phyloP scores from a whole-genome alignment of 257 asterid genomes.

The Solanum clarkiae region DNA sequence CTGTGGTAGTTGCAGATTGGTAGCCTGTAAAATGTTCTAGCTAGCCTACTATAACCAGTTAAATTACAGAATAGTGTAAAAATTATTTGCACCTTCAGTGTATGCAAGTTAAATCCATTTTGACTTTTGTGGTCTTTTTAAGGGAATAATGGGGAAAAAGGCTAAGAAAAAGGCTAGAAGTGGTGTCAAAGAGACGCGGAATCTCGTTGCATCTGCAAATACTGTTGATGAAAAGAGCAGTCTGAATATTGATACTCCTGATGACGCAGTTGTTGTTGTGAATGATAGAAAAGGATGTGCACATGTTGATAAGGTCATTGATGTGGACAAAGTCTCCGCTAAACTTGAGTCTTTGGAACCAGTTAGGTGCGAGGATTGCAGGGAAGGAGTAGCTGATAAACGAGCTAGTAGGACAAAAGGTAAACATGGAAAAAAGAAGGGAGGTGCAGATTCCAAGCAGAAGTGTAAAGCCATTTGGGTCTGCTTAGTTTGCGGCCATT shows the following conservation, averaged over 20 bases:
- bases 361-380: slow-evolving; percentile 57
- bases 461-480: slow-evolving; percentile 54
- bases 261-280: slow-evolving; percentile 9
- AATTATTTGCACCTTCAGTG: not conserved
- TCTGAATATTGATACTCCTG: slow-evolving; percentile 19
- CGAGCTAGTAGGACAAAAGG: slow-evolving; percentile 39
- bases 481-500: slow-evolving; percentile 72
- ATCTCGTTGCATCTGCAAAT: slow-evolving; percentile 15
- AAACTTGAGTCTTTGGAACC: slow-evolving; percentile 33
- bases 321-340: slow-evolving; percentile 41
- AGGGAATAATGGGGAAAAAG: slow-evolving; percentile 65
- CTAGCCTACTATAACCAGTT: not conserved
- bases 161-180: slow-evolving; percentile 58
- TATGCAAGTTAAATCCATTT: not conserved
- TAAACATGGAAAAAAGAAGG: slow-evolving; percentile 53
- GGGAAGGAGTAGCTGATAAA: slow-evolving; percentile 41
- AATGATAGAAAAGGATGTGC: slow-evolving; percentile 45
- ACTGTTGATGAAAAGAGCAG: slow-evolving; percentile 8
- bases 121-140: not conserved
- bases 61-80: not conserved
- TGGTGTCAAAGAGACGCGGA: slow-evolving; percentile 46
- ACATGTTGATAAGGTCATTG: slow-evolving; percentile 47
- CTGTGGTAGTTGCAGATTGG: not conserved
- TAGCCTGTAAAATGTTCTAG: not conserved
- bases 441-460: slow-evolving; percentile 13